phyloP scores from a whole-genome alignment of 495 filamentous ascomycete species.

The Penicillium flavigenum region DNA sequence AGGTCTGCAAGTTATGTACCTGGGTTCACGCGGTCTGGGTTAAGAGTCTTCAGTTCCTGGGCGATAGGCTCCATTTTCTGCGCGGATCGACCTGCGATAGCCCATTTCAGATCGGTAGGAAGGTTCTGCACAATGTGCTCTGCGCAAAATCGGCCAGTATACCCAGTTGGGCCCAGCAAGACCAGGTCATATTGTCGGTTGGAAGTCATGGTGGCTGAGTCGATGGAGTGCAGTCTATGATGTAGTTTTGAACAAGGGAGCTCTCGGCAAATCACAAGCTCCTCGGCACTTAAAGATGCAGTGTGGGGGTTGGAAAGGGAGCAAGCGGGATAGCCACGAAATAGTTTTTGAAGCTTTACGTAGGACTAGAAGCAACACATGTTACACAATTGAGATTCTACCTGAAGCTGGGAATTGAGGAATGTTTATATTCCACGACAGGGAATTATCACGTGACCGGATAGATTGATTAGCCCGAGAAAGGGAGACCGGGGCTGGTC shows the following conservation, averaged over 20 bases:
- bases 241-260: constrained; percentile 14
- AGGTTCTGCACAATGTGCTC: constrained; percentile 73
- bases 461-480: constrained; percentile 17
- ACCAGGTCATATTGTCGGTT: constrained; percentile 76
- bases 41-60: constrained; percentile 62
- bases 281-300: constrained; percentile 7
- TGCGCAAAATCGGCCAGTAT: constrained; percentile 77
- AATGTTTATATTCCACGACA: background rate
- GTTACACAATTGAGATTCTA: constrained; percentile 3
- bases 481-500: background rate
- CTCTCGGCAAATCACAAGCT: constrained; percentile 17
- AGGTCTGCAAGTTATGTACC: constrained; percentile 39
- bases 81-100: constrained; percentile 77
- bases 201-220: constrained; percentile 31
- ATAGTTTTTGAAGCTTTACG: background rate
- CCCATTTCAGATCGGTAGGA: constrained; percentile 85
- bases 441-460: constrained; percentile 23
- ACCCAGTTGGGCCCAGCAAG: constrained; percentile 81
- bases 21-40: constrained; percentile 68
- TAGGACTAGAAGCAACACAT: background rate
- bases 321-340: background rate
- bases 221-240: constrained; percentile 1
- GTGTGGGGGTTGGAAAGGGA: background rate
- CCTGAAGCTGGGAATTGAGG: background rate
- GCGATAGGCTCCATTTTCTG: constrained; percentile 68